phyloP scores from a whole-genome alignment of 202 grass and related monocot species.

The Panicum virgatum region DNA sequence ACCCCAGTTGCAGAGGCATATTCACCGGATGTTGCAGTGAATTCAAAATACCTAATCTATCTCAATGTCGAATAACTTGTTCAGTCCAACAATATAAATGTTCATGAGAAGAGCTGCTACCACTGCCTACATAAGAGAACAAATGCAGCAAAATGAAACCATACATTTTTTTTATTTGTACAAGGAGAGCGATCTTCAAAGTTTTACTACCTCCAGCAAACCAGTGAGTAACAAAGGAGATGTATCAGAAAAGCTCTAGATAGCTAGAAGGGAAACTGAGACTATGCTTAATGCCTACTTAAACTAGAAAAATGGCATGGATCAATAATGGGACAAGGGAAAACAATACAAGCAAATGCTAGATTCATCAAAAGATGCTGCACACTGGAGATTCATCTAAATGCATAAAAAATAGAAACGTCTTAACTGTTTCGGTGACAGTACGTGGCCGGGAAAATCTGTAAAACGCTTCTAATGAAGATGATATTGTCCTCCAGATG shows the following conservation, averaged over 20 bases:
- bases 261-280: constrained; percentile 90
- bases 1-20: constrained; percentile 76
- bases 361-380: constrained; percentile 14
- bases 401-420: constrained; percentile 8
- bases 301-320: constrained; percentile 41
- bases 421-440: constrained; percentile 97
- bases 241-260: constrained; percentile 72
- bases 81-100: constrained; percentile 97
- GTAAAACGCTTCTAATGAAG: constrained; percentile 84
- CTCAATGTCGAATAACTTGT: constrained; percentile 93
- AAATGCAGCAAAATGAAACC: constrained; percentile 31
- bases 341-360: constrained; percentile 15
- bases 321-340: constrained; percentile 16
- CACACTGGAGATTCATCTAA: background rate
- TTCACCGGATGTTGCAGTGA: constrained; percentile 68
- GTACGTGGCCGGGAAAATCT: constrained; percentile 94
- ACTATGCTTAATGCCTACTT: constrained; percentile 94
- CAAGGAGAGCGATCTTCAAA: constrained; percentile 33
- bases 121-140: constrained; percentile 66
- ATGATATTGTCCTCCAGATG: constrained; percentile 56
- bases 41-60: constrained; percentile 80
- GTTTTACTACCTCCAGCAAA: constrained; percentile 80
- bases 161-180: constrained; percentile 4
- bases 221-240: constrained; percentile 84
- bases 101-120: constrained; percentile 95